Evolutionary conservation across 106 monocot genomes (phyloP).

Genomic region (Dioscorea zingiberensis): DNA sequence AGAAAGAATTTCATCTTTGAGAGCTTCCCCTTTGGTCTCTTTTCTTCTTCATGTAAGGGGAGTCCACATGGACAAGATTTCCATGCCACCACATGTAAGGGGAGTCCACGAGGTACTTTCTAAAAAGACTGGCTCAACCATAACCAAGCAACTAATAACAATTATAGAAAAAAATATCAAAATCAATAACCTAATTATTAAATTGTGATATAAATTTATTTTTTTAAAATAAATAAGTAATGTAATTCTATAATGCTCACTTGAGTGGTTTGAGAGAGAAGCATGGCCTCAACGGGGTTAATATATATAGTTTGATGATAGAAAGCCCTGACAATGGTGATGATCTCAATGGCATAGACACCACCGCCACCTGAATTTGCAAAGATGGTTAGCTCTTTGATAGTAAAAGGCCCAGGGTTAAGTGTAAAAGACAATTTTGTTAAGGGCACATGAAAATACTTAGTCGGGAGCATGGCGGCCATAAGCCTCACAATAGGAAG

Average conservation of each 20-base stretch:
- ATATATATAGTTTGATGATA: conserved; percentile 7
- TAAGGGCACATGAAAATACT: neutral
- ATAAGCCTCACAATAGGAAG: conserved; percentile 3
- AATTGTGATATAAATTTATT: no score
- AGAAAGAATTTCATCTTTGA: conserved; percentile 51
- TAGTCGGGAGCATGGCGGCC: conserved; percentile 4
- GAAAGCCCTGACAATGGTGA: conserved; percentile 17
- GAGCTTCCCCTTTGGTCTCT: conserved; percentile 31
- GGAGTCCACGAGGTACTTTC: conserved; percentile 43
- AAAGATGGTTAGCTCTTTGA: conserved; percentile 24
- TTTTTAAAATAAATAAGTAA: no score
- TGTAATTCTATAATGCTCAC: no score
- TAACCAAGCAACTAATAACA: conserved; percentile 43
- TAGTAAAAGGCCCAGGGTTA: conserved; percentile 15
- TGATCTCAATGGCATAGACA: conserved; percentile 6
- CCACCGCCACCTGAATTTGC: conserved; percentile 9
- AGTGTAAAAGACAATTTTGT: conserved; percentile 3
- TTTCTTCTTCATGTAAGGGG: conserved; percentile 46
- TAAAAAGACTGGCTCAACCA: conserved; percentile 51
- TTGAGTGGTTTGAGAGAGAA: conserved; percentile 19
- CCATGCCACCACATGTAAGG: conserved; percentile 68
- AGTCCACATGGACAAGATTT: conserved; percentile 54
- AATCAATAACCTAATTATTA: no score
- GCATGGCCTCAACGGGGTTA: neutral
- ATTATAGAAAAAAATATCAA: no score